These are phyloP conservation scores for Podila clonocystis DNA, from an alignment of 192 early-diverging fungal genomes.

Conservation along the genomic window DNA sequence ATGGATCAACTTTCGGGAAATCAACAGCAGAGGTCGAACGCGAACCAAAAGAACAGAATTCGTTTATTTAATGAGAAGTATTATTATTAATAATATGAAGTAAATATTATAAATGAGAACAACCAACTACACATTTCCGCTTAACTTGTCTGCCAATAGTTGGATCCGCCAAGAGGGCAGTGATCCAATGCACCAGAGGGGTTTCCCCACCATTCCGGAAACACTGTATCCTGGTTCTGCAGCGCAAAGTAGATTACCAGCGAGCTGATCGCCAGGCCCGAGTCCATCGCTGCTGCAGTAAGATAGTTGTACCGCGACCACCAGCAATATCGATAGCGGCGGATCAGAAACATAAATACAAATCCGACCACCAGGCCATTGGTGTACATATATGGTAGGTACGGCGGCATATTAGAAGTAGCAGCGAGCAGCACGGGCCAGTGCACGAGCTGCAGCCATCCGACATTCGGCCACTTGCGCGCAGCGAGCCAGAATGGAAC, in stretches of 20 bases:
- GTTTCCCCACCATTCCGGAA: constrained; percentile 19
- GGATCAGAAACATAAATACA: constrained; percentile 58
- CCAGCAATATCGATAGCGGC: constrained; percentile 55
- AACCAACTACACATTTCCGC: too few relatives aligned
- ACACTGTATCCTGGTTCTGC: constrained; percentile 4
- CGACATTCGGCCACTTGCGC: constrained; percentile 55
- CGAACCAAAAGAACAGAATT: too few relatives aligned
- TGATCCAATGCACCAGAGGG: not conserved
- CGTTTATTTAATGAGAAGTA: too few relatives aligned
- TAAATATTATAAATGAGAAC: too few relatives aligned
- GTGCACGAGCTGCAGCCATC: constrained; percentile 55
- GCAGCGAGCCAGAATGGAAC: constrained; percentile 19
- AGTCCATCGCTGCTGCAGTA: constrained; percentile 66
- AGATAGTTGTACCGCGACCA: constrained; percentile 74
- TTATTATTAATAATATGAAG: too few relatives aligned
- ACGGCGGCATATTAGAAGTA: constrained; percentile 60
- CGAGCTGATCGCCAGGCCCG: constrained; percentile 57
- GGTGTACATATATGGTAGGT: constrained; percentile 52
- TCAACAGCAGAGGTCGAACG: too few relatives aligned
- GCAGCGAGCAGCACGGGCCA: constrained; percentile 61
- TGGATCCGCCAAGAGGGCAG: not conserved
- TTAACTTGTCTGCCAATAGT: too few relatives aligned
- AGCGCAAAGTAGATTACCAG: constrained; percentile 55
- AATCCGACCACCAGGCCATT: constrained; percentile 56
- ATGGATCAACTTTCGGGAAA: too few relatives aligned